Evolutionary conservation across 2,329 filamentous ascomycete species (phyloP).

Genomic region (Aspergillus ochraceus): DNA sequence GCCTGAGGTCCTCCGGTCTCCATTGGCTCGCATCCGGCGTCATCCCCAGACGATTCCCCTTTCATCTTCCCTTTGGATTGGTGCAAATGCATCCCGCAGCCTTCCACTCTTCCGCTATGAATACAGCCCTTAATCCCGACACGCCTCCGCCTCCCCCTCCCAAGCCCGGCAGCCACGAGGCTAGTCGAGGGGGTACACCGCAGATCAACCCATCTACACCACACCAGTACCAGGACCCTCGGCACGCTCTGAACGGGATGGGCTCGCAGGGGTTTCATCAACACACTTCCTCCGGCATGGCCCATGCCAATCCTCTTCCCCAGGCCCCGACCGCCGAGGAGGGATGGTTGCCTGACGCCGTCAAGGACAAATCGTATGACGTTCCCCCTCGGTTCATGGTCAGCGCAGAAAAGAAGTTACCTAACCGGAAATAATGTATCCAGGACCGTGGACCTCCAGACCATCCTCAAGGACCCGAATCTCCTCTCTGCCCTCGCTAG

Average conservation of each 20-base stretch:
- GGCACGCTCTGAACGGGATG: slow-evolving; percentile 20
- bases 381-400: background rate
- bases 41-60: background rate
- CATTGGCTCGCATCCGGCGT: background rate
- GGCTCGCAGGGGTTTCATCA: slow-evolving; percentile 7
- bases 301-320: slow-evolving; percentile 19
- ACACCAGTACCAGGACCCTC: slow-evolving; percentile 32
- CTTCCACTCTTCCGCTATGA: slow-evolving; percentile 16
- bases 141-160: slow-evolving; percentile 70
- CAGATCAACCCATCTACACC: slow-evolving; percentile 49
- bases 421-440: background rate
- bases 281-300: slow-evolving; percentile 11
- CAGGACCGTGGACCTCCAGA: slow-evolving; percentile 59
- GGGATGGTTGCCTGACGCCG: slow-evolving; percentile 70
- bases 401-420: background rate
- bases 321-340: slow-evolving; percentile 53
- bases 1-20: background rate
- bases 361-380: slow-evolving; percentile 82
- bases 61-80: slow-evolving; percentile 7
- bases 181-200: slow-evolving; percentile 67
- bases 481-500: slow-evolving; percentile 76
- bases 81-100: background rate
- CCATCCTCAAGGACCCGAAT: slow-evolving; percentile 69
- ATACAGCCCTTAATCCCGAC: slow-evolving; percentile 46
- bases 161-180: slow-evolving; percentile 69